Percentiles rank a stretch among this genome's conserved stretches.
These are phyloP conservation scores for Coniophora puteana DNA, from an alignment of 1,284 basidiomycete genomes.

Conservation along the genomic window DNA sequence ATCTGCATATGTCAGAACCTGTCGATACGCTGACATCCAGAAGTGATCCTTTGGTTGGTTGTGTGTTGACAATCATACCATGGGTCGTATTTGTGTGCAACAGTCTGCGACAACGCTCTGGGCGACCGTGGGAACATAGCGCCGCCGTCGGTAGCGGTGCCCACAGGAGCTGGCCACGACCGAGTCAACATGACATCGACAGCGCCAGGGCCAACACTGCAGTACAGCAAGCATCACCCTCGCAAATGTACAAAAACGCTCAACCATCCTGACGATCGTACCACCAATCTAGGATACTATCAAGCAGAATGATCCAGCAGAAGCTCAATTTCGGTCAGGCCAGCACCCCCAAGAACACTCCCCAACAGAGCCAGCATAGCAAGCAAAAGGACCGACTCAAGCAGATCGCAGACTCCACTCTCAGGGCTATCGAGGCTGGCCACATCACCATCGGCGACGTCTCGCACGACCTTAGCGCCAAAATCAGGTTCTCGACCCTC, in stretches of 20 bases:
- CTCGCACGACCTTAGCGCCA: slow-evolving; percentile 29
- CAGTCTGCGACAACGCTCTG: too few relatives aligned
- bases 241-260: background rate
- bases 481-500: slow-evolving; percentile 29
- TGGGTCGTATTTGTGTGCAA: background rate
- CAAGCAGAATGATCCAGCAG: background rate
- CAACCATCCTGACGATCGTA: background rate
- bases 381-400: slow-evolving; percentile 14
- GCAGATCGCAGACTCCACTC: slow-evolving; percentile 28
- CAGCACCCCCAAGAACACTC: background rate
- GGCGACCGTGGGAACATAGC: too few relatives aligned
- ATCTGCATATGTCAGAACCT: background rate
- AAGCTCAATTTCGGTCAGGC: background rate
- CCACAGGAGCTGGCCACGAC: too few relatives aligned
- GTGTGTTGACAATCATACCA: background rate
- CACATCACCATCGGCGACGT: slow-evolving; percentile 17
- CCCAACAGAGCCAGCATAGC: background rate
- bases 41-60: background rate
- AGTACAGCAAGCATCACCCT: background rate
- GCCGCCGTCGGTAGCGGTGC: too few relatives aligned
- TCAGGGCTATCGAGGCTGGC: slow-evolving; percentile 25
- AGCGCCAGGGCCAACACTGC: background rate
- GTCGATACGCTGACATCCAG: background rate
- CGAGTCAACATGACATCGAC: background rate
- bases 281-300: background rate